Base-by-base conservation (phyloP, 257 asterid species). In the Fraxinus americana region DNA sequence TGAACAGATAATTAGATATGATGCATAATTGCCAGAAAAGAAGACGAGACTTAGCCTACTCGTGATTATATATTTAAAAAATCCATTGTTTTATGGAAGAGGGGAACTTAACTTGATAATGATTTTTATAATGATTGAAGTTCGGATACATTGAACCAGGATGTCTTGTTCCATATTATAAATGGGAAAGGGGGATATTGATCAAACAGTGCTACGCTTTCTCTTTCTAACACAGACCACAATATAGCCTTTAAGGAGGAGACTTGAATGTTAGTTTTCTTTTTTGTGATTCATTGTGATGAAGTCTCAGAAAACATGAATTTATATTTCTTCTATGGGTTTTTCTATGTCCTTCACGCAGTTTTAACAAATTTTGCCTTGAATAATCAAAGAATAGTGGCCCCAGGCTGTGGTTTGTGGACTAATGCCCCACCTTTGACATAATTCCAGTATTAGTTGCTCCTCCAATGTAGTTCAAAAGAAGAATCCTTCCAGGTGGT, bases 391-490 rank as follows among this genome's bases (percentile, higher is more conserved):
- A 75, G 68, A 59, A 67, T 43, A 71, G 76, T 36, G 23, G 72
- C 25, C 67, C 29, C 16, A 71, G 50, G 66, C 63, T 70, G 63
- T 32, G 67, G 77, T 41, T 43, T 43, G 61, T 71, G 54, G 41
- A 81, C 67, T 39, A 67, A 54, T 67, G 67, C 39, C 85, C 71
- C 84, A 93, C 99, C 97, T 90, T 95, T 4, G 97, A 89, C 69
- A 89, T 77, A 82, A 93, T 92, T 80, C 87, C 96, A 78, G 97
- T 52, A 86, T 96, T 96, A 71, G 89, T 88, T 39, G 97, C 96
- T 80, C 99, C 99, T 75, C 98, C 99, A 52, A 92, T 95, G 93
- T 93, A 95, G 86, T 95, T 95, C 86, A 93, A 83, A 80, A 95
- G 98, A 82, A 95, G 96, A 81, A 95, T 80, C 84, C 92, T 84